phyloP scores from a whole-genome alignment of 768 basidiomycete genomes.

The Lactifluus pinguis region DNA sequence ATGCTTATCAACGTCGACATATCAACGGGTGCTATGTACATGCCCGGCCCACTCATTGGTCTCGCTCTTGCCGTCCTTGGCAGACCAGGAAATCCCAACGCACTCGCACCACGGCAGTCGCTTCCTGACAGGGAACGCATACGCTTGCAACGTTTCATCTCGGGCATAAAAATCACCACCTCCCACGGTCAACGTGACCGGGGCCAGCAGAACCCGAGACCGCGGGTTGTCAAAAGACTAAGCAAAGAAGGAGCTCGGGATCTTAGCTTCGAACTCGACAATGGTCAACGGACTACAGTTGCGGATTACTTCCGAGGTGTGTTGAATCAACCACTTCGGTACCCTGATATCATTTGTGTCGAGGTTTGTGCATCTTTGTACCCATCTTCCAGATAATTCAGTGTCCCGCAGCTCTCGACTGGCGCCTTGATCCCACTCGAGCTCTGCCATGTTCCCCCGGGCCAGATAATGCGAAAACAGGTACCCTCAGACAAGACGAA shows the following conservation, averaged over 20 bases:
- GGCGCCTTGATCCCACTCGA: slow-evolving; percentile 63
- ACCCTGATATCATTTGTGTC: slow-evolving; percentile 56
- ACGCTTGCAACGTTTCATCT: slow-evolving; percentile 46
- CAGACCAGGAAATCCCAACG: slow-evolving; percentile 24
- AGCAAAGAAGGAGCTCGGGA: slow-evolving; percentile 44
- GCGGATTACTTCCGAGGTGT: slow-evolving; percentile 51
- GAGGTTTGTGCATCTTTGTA: slow-evolving; percentile 40
- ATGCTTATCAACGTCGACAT: slow-evolving; percentile 74
- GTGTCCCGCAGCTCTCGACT: slow-evolving; percentile 39
- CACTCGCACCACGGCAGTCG: slow-evolving; percentile 32
- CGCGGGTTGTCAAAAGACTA: slow-evolving; percentile 56
- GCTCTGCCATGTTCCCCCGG: slow-evolving; percentile 48
- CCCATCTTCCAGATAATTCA: background rate
- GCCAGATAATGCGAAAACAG: slow-evolving; percentile 67
- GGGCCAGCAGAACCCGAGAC: slow-evolving; percentile 18
- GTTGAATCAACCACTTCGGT: slow-evolving; percentile 45
- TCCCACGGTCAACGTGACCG: slow-evolving; percentile 21
- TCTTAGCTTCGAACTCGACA: slow-evolving; percentile 46
- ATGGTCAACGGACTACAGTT: slow-evolving; percentile 48
- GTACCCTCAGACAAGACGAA: slow-evolving; percentile 59
- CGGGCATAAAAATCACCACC: slow-evolving; percentile 43
- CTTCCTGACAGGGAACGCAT: slow-evolving; percentile 46
- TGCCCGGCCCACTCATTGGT: slow-evolving; percentile 47
- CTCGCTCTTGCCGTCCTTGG: slow-evolving; percentile 51
- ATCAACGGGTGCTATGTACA: slow-evolving; percentile 69